Evolutionary conservation across 306 rosid species (phyloP).

Genomic region (Senna siamea): DNA sequence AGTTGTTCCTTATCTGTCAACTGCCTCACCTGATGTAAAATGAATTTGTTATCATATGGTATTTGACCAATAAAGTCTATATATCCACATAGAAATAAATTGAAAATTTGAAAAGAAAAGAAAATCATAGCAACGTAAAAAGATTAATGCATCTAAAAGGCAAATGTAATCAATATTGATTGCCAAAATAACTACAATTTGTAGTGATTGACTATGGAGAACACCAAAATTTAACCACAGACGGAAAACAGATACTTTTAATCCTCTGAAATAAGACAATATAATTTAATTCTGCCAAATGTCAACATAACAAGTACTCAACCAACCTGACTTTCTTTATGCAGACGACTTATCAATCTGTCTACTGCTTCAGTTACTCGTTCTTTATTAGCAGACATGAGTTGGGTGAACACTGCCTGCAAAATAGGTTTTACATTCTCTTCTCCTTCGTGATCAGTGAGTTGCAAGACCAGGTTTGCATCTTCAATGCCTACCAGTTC

Average conservation of each 20-base stretch:
- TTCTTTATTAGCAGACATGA: conserved; percentile 65
- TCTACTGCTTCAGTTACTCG: conserved; percentile 44
- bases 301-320: neutral
- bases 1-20: conserved; percentile 68
- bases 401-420: conserved; percentile 53
- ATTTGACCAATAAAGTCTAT: neutral
- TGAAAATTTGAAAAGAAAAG: no score
- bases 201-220: no score
- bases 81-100: conserved; percentile 6
- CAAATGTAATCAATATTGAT: neutral
- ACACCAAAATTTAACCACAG: neutral
- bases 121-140: no score
- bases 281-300: neutral
- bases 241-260: neutral
- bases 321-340: conserved; percentile 60
- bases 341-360: conserved; percentile 57
- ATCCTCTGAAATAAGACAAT: neutral
- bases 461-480: conserved; percentile 45
- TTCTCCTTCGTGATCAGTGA: conserved; percentile 49
- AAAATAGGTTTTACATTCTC: conserved; percentile 54
- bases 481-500: conserved; percentile 58
- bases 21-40: conserved; percentile 53
- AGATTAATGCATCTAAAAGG: no score
- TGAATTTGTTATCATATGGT: neutral
- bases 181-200: no score